phyloP scores from a whole-genome alignment of 1,139 yeast species.

The Geotrichum australiense region DNA sequence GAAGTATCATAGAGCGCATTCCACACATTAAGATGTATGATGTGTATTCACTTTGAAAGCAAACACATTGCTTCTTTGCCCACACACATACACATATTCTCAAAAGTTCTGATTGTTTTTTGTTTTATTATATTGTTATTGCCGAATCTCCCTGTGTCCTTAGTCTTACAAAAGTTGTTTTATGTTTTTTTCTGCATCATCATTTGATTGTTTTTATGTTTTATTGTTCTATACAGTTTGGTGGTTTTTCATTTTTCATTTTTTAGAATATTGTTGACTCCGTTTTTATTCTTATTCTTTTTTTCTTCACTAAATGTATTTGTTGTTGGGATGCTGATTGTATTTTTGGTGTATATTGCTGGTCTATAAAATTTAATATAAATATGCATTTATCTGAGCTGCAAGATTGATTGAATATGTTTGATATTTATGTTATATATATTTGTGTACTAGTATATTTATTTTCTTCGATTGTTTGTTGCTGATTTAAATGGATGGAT shows the following conservation, averaged over 20 bases:
- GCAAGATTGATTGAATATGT: conserved; percentile 3
- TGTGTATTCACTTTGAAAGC: not conserved
- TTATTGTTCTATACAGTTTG: not conserved
- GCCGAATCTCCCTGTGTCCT: too few relatives aligned
- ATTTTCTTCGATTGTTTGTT: not conserved
- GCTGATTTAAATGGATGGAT: too few relatives aligned
- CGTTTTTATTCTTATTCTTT: conserved; percentile 3
- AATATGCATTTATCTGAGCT: not conserved
- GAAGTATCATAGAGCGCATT: conserved; percentile 95
- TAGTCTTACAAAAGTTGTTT: too few relatives aligned
- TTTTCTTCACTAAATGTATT: conserved; percentile 3
- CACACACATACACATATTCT: not conserved
- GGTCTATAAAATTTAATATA: too few relatives aligned
- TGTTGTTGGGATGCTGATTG: not conserved
- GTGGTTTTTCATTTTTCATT: not conserved
- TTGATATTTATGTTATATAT: not conserved
- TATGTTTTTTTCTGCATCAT: not conserved
- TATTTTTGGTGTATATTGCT: conserved; percentile 1
- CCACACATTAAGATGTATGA: conserved; percentile 69
- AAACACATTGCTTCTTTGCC: not conserved
- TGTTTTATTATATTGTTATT: not conserved
- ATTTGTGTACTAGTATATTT: not conserved
- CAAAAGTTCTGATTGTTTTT: not conserved
- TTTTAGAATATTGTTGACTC: too few relatives aligned
- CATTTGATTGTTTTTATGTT: not conserved